Evolutionary conservation across 257 asterid species (phyloP).

Genomic region (Primulina huaijiensis): DNA sequence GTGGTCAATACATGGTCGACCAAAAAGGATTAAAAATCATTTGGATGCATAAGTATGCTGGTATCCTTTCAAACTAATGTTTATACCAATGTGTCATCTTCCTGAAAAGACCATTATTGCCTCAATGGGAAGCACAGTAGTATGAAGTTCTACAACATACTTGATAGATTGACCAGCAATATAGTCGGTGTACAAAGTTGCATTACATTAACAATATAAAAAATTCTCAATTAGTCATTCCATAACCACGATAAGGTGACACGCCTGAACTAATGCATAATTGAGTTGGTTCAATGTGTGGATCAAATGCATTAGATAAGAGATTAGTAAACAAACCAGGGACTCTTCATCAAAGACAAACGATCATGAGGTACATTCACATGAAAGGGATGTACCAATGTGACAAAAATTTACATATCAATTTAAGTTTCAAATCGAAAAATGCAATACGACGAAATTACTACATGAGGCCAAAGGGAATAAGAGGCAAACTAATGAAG

Average conservation of each 20-base stretch:
- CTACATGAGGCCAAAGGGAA: too few relatives aligned
- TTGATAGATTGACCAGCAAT: not conserved
- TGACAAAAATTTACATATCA: not conserved
- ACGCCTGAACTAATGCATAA: not conserved
- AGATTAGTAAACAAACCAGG: not conserved
- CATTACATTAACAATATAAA: not conserved
- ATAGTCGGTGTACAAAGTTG: not conserved
- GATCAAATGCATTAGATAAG: not conserved
- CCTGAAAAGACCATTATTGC: not conserved
- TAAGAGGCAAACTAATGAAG: not conserved
- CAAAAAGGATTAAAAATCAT: constrained; percentile 9
- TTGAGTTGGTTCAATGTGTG: not conserved
- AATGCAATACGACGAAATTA: too few relatives aligned
- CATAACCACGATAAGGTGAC: not conserved
- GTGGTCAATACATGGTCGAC: not conserved
- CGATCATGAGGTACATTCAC: not conserved
- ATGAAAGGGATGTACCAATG: not conserved
- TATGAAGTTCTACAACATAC: not conserved
- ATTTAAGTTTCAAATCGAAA: too few relatives aligned
- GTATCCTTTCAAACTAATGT: not conserved
- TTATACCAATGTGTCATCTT: not conserved
- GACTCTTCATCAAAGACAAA: constrained; percentile 1
- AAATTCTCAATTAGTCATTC: not conserved
- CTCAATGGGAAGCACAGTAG: not conserved
- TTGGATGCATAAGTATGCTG: not conserved